phyloP scores from a whole-genome alignment of 2,329 filamentous ascomycete species.

The Diplodia seriata region DNA sequence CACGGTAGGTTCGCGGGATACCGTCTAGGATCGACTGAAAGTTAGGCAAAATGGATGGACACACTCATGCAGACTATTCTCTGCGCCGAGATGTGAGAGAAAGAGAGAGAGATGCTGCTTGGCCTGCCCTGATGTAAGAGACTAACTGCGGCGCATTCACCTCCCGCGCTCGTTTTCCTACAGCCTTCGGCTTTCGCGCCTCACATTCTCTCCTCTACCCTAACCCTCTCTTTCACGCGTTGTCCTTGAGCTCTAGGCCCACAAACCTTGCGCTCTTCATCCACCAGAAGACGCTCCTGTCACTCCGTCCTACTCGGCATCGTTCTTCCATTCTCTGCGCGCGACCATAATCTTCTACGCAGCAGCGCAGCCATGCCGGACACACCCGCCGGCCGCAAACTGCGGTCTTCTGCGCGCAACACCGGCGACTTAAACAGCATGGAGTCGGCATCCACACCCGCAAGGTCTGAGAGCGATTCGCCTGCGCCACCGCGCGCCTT shows the following conservation, averaged over 20 bases:
- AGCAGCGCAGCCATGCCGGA: not conserved
- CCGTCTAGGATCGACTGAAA: not conserved
- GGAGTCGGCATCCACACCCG: not conserved
- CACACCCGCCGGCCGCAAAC: not conserved
- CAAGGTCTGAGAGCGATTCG: not conserved
- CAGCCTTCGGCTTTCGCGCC: not conserved
- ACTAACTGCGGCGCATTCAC: not conserved
- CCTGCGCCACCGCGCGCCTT: not conserved
- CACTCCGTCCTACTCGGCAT: not conserved
- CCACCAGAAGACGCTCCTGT: not conserved
- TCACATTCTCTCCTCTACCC: not conserved
- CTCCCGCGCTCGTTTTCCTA: not conserved
- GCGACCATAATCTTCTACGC: not conserved
- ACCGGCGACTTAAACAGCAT: not conserved
- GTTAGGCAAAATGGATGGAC: not conserved
- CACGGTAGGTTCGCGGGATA: not conserved
- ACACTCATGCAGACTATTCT: too few species aligned
- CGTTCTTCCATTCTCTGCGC: not conserved
- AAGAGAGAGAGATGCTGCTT: too few species aligned
- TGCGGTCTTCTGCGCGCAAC: constrained; percentile 5
- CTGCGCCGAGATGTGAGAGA: too few species aligned
- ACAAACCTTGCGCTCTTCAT: not conserved
- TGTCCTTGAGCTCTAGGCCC: not conserved
- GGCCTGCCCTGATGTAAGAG: not conserved
- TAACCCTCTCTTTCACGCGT: not conserved